Conservation (phyloP, 2,329 filamentous ascomycete genomes). For the Fusarium stilboides region DNA sequence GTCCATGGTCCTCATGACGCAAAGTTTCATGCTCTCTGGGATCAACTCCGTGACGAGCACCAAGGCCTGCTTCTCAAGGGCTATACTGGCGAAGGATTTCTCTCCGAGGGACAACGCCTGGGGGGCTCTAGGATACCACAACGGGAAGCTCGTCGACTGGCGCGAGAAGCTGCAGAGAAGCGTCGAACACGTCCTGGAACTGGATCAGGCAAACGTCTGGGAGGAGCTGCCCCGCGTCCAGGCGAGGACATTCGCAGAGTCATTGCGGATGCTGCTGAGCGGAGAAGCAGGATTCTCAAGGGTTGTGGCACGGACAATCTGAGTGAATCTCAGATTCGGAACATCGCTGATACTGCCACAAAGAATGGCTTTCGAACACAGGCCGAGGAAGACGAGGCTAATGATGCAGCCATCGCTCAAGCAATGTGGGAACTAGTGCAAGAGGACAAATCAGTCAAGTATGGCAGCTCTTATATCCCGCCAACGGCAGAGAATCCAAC, state of each 20-base stretch:
- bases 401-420: conserved; percentile 87
- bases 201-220: conserved; percentile 80
- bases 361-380: conserved; percentile 84
- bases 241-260: conserved; percentile 79
- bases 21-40: conserved; percentile 88
- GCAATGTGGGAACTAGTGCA: conserved; percentile 90
- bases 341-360: conserved; percentile 74
- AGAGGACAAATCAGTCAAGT: conserved; percentile 76
- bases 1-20: conserved; percentile 86
- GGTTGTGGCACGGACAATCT: conserved; percentile 83
- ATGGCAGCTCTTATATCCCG: conserved; percentile 68
- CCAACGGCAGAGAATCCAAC: conserved; percentile 67
- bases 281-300: conserved; percentile 75
- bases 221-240: conserved; percentile 68
- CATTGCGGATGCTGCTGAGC: conserved; percentile 79
- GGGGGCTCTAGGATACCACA: conserved; percentile 77
- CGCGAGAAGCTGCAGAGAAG: conserved; percentile 81
- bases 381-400: conserved; percentile 90
- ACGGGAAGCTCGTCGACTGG: conserved; percentile 81
- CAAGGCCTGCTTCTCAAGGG: conserved; percentile 83
- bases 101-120: conserved; percentile 80
- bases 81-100: conserved; percentile 91
- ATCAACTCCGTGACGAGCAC: conserved; percentile 89
- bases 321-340: conserved; percentile 75
- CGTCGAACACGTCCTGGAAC: conserved; percentile 72